Evolutionary conservation across 176 grass and related monocot species (phyloP).

Genomic region (Oryza longistaminata): DNA sequence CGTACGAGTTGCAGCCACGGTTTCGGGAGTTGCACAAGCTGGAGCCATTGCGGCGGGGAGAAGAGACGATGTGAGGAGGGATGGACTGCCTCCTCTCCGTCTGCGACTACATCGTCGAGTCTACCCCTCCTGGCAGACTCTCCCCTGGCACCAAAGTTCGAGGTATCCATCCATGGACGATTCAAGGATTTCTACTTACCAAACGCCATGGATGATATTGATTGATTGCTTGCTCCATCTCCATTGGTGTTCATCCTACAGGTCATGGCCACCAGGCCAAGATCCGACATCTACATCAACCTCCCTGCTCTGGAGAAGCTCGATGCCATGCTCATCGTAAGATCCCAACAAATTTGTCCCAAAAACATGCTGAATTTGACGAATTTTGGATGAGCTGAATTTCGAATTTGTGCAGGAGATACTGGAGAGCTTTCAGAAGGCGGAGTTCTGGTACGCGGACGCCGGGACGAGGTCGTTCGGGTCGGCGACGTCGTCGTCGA

Average conservation of each 20-base stretch:
- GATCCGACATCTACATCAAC: constrained; percentile 95
- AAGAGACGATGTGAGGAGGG: constrained; percentile 89
- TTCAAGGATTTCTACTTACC: neutral
- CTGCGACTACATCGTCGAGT: constrained; percentile 95
- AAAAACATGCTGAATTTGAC: too few species aligned
- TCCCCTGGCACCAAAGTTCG: constrained; percentile 82
- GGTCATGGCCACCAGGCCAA: constrained; percentile 90
- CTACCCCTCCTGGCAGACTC: constrained; percentile 73
- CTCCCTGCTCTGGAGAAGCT: constrained; percentile 95
- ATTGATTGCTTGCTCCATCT: neutral
- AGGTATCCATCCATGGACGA: constrained; percentile 47
- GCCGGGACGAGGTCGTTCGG: constrained; percentile 74
- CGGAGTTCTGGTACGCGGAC: constrained; percentile 96
- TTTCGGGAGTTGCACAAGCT: constrained; percentile 89
- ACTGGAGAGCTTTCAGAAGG: constrained; percentile 80
- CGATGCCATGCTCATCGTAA: constrained; percentile 90
- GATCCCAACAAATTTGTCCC: neutral
- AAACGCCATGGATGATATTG: neutral
- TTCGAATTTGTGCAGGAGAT: constrained; percentile 61
- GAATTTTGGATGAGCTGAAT: neutral
- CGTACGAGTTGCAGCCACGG: constrained; percentile 90
- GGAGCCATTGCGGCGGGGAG: constrained; percentile 74
- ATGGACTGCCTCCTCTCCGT: constrained; percentile 97
- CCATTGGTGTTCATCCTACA: constrained; percentile 21
- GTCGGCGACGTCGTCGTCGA: constrained; percentile 58